Percentiles rank a stretch among this genome's conserved stretches.
These are phyloP conservation scores for Globisporangium sylvaticum DNA, from an alignment of 352 stramenopile genomes.

Conservation along the genomic window DNA sequence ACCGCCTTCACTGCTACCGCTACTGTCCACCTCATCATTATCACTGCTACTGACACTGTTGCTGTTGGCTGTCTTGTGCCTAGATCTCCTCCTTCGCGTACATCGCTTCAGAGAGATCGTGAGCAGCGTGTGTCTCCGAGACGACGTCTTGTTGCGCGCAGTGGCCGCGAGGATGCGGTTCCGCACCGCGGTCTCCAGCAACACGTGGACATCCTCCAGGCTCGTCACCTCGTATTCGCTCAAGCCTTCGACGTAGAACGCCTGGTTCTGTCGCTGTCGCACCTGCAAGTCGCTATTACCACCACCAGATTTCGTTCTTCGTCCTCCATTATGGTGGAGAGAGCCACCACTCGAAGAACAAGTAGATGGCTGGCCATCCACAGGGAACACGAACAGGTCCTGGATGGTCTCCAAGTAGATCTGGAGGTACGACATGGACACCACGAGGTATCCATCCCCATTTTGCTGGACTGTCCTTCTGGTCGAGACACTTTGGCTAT, in stretches of 20 bases:
- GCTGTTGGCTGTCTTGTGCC: neutral
- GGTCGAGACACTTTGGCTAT: slow-evolving; percentile 5
- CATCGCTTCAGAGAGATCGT: slow-evolving; percentile 43
- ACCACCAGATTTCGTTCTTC: neutral
- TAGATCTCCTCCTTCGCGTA: neutral
- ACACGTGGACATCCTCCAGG: slow-evolving; percentile 39
- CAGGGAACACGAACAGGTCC: slow-evolving; percentile 41
- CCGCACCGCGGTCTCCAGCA: slow-evolving; percentile 42
- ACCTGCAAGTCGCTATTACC: slow-evolving; percentile 37
- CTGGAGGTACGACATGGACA: slow-evolving; percentile 60
- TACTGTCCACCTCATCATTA: slow-evolving; percentile 8
- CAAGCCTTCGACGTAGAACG: slow-evolving; percentile 61
- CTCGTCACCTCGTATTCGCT: slow-evolving; percentile 46
- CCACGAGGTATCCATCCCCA: slow-evolving; percentile 8
- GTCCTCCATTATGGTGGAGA: neutral
- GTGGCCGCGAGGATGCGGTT: slow-evolving; percentile 60
- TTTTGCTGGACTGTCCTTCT: neutral
- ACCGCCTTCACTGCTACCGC: neutral
- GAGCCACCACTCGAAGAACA: neutral
- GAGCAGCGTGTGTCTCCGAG: slow-evolving; percentile 64
- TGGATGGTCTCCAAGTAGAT: slow-evolving; percentile 79
- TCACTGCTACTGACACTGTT: neutral
- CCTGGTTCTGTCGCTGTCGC: slow-evolving; percentile 33
- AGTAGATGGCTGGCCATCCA: neutral
- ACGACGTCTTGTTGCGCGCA: slow-evolving; percentile 61